Conservation (phyloP, 768 basidiomycete genomes). For the Calvatia gigantea region DNA sequence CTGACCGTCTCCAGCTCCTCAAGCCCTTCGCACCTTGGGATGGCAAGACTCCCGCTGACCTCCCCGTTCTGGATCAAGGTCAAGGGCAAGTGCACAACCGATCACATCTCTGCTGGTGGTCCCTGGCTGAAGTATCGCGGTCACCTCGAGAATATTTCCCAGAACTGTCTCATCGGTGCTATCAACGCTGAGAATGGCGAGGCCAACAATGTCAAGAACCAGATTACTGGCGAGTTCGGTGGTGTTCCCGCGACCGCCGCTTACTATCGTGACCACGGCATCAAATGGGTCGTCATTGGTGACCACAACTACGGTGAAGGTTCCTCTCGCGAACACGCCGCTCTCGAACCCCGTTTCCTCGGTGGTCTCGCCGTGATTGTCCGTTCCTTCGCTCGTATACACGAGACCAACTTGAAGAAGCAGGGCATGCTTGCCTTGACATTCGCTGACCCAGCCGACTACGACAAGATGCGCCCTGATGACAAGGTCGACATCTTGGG, state of each 20-base stretch:
- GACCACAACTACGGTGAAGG: conserved; percentile 97
- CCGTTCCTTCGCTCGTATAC: conserved; percentile 96
- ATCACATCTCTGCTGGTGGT: conserved; percentile 96
- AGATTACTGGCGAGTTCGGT: conserved; percentile 80
- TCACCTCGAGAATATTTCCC: conserved; percentile 97
- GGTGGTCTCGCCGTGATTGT: conserved; percentile 95
- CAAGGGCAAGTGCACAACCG: conserved; percentile 98
- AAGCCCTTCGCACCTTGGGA: conserved; percentile 91
- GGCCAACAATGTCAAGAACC: conserved; percentile 95
- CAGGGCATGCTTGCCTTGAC: conserved; percentile 98
- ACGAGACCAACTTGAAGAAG: conserved; percentile 99
- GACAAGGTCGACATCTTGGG: conserved; percentile 91
- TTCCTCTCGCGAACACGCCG: conserved; percentile 97
- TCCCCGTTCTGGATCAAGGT: conserved; percentile 98
- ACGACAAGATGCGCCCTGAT: conserved; percentile 84
- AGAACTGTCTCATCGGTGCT: conserved; percentile 97
- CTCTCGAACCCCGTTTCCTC: conserved; percentile 92
- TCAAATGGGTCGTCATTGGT: conserved; percentile 98
- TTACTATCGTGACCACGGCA: conserved; percentile 82
- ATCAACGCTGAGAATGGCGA: conserved; percentile 95
- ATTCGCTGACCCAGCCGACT: conserved; percentile 88
- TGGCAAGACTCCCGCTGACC: conserved; percentile 84
- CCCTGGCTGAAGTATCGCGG: conserved; percentile 99
- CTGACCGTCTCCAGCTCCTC: conserved; percentile 88
- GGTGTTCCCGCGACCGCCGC: conserved; percentile 84